These are phyloP conservation scores for Chaetomium sp. DNA, from an alignment of 2,329 filamentous ascomycete genomes.

Conservation along the genomic window DNA sequence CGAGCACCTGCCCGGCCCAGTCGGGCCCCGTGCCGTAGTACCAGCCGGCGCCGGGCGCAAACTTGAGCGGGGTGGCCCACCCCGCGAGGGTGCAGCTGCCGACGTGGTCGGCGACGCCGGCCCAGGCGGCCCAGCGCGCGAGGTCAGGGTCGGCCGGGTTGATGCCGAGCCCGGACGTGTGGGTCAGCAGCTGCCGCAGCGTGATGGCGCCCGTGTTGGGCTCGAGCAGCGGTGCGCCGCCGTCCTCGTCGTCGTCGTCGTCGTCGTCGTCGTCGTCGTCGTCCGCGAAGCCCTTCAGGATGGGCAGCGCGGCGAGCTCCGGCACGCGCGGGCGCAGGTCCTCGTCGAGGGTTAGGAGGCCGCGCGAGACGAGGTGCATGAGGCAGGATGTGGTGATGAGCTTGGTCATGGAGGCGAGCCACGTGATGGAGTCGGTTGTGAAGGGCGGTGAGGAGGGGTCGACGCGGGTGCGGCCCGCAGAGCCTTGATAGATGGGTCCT, in stretches of 20 bases:
- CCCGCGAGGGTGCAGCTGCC: constrained; percentile 35
- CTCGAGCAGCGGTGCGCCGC: constrained; percentile 41
- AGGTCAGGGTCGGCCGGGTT: constrained; percentile 46
- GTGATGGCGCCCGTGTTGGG: constrained; percentile 45
- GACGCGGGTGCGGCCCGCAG: constrained; percentile 43
- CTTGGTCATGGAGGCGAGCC: constrained; percentile 49
- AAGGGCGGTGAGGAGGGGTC: constrained; percentile 39
- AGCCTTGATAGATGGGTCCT: constrained; percentile 43
- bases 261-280: constrained; percentile 3
- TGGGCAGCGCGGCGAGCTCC: constrained; percentile 39
- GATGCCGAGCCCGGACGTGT: constrained; percentile 52
- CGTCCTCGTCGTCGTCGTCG: constrained; percentile 29
- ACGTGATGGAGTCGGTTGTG: constrained; percentile 41
- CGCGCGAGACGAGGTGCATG: constrained; percentile 46
- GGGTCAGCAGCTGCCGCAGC: constrained; percentile 50
- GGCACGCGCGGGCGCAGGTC: constrained; percentile 42
- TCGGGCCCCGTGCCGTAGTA: constrained; percentile 51
- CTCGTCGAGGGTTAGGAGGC: constrained; percentile 42
- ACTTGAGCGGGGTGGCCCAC: constrained; percentile 48
- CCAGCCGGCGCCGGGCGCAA: constrained; percentile 52
- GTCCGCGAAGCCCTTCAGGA: constrained; percentile 44
- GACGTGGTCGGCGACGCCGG: constrained; percentile 40
- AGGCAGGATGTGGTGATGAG: constrained; percentile 44
- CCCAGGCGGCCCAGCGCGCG: constrained; percentile 44
- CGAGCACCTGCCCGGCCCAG: constrained; percentile 51